Conservation (phyloP, 805 yeast genomes). For the Saturnispora gosingensis region DNA sequence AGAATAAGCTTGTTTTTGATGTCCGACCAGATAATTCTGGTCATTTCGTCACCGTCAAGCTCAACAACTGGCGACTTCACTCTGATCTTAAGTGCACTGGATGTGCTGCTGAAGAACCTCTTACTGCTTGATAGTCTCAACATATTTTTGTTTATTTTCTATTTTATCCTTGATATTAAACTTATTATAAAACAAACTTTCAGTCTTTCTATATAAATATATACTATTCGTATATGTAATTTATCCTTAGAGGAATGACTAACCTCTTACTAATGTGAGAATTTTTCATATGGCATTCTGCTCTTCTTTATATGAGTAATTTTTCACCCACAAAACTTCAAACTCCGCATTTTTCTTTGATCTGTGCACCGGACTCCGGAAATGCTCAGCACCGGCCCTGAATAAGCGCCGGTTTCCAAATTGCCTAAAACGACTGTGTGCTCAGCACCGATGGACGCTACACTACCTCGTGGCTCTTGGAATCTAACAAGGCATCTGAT, state of each 20-base stretch:
- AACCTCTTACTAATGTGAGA: background rate
- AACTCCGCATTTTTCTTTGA: background rate
- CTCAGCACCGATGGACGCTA: background rate
- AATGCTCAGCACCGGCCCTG: background rate
- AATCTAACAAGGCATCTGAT: constrained; percentile 30
- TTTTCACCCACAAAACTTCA: background rate
- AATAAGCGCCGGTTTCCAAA: background rate
- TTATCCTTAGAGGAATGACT: background rate
- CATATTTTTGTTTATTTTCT: background rate
- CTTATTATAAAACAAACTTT: background rate
- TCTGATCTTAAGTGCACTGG: constrained; percentile 42
- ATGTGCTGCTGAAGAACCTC: constrained; percentile 22
- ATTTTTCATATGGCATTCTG: background rate
- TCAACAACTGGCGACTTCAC: constrained; percentile 71
- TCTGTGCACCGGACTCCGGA: background rate
- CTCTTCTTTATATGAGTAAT: background rate
- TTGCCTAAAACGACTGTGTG: background rate
- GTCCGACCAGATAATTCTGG: constrained; percentile 72
- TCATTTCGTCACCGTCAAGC: constrained; percentile 81
- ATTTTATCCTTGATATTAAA: background rate
- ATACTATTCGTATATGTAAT: background rate
- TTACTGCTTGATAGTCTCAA: background rate
- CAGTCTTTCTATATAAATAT: background rate
- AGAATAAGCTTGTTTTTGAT: constrained; percentile 58
- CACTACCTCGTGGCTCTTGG: background rate